A percentile compares a stretch with the other conserved stretches of the same genome.
phyloP scores from a whole-genome alignment of 2,329 filamentous ascomycete species.

The Curvularia spicifera region DNA sequence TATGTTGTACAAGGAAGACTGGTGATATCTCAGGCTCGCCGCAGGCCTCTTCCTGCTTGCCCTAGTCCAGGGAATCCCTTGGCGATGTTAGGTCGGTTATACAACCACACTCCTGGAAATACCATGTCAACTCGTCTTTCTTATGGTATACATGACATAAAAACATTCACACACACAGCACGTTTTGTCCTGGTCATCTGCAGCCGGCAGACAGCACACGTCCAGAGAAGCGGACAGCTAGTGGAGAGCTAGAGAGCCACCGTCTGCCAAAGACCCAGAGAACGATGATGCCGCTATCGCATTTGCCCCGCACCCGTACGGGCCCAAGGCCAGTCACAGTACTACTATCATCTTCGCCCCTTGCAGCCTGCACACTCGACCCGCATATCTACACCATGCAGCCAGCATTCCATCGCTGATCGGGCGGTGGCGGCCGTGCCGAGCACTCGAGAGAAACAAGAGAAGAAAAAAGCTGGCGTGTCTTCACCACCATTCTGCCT shows the following conservation, averaged over 20 bases:
- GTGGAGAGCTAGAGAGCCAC: constrained; percentile 4
- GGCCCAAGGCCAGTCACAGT: constrained; percentile 2
- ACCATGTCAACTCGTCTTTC: not conserved
- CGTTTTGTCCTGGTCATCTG: not conserved
- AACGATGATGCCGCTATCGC: constrained; percentile 3
- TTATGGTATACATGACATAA: not conserved
- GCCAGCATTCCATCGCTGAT: constrained; percentile 12
- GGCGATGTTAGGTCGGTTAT: not conserved
- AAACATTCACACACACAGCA: not conserved
- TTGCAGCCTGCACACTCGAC: constrained; percentile 34
- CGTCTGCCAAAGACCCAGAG: constrained; percentile 7
- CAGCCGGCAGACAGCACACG: not conserved
- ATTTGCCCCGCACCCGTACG: constrained; percentile 20
- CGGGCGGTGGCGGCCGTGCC: constrained; percentile 43
- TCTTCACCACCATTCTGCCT: not conserved
- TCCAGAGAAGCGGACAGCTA: not conserved
- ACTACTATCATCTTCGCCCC: constrained; percentile 17
- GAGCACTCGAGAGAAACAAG: constrained; percentile 7
- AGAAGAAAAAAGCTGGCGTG: not conserved
- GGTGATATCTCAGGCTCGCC: not conserved
- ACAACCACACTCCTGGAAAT: not conserved
- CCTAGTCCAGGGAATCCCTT: not conserved
- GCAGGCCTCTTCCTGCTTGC: not conserved
- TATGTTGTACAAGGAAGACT: not conserved
- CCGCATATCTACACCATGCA: constrained; percentile 12